Evolutionary conservation across 108 stramenopile genomes (phyloP).

Genomic region (Asterionellopsis glacialis): DNA sequence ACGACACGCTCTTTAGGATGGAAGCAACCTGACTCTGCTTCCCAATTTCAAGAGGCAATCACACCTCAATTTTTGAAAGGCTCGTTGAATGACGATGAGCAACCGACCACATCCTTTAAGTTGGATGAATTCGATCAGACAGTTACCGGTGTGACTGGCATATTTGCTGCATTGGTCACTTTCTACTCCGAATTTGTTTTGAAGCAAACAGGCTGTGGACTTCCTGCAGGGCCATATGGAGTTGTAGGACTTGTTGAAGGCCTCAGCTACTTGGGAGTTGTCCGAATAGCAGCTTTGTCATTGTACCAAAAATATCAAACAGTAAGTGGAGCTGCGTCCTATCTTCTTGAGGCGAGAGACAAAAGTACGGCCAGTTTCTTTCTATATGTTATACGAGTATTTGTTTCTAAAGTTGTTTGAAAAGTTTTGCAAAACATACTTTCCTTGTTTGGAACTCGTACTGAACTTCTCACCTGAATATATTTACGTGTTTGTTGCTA

Average conservation of each 20-base stretch:
- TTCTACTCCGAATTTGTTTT: constrained; percentile 63
- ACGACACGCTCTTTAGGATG: too few relatives aligned
- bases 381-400: too few relatives aligned
- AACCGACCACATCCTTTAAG: too few relatives aligned
- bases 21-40: too few relatives aligned
- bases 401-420: too few relatives aligned
- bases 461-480: background rate
- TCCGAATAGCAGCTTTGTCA: constrained; percentile 43
- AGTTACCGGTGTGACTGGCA: constrained; percentile 37
- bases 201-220: constrained; percentile 66
- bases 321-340: constrained; percentile 9
- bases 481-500: background rate
- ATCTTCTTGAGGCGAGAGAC: too few relatives aligned
- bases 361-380: too few relatives aligned
- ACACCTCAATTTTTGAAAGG: too few relatives aligned
- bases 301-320: constrained; percentile 52
- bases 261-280: constrained; percentile 53
- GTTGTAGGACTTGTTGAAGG: constrained; percentile 61
- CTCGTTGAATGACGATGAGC: too few relatives aligned
- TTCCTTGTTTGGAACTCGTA: too few relatives aligned
- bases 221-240: constrained; percentile 73
- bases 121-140: constrained; percentile 17
- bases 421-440: too few relatives aligned
- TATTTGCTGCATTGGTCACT: constrained; percentile 40
- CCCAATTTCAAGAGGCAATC: too few relatives aligned